A percentile compares a stretch with the other conserved stretches of the same genome.
Evolutionary conservation across 73 alveolate species (phyloP).

Genomic region (Tetrahymena elliotti): DNA sequence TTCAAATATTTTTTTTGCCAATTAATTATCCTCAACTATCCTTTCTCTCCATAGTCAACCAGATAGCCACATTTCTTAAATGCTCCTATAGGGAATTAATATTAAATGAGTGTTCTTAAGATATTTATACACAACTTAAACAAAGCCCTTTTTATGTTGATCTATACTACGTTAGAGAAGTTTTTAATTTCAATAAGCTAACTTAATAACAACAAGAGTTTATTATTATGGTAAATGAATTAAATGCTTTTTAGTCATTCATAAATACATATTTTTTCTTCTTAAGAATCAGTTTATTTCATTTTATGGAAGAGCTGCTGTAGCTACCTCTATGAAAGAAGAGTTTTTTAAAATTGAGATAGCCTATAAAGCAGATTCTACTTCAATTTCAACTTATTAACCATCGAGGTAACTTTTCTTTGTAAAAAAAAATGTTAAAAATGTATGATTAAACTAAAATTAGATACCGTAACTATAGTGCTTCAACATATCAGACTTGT

Average conservation of each 20-base stretch:
- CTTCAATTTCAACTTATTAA: neutral
- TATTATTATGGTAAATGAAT: neutral
- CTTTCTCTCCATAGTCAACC: no score
- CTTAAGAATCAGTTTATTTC: neutral
- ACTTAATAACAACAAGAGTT: neutral
- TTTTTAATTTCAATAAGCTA: neutral
- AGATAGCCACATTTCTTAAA: neutral
- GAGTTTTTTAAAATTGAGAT: neutral
- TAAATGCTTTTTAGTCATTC: no score
- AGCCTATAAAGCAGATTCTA: neutral
- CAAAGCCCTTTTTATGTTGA: neutral
- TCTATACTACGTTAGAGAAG: neutral
- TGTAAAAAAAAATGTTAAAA: neutral
- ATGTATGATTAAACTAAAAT: no score
- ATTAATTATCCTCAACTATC: no score
- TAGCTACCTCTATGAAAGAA: neutral
- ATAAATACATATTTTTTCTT: no score
- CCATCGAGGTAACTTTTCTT: neutral
- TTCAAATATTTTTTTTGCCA: no score
- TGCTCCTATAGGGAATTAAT: neutral
- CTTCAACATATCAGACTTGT: neutral
- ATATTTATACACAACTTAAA: neutral
- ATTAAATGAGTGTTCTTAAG: neutral
- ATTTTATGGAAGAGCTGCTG: neutral
- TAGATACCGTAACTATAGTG: neutral